Percentiles rank a stretch among this genome's conserved stretches.
These are phyloP conservation scores for Saccharomyces hybrid DNA, from an alignment of 1,139 yeast genomes.

Conservation along the genomic window DNA sequence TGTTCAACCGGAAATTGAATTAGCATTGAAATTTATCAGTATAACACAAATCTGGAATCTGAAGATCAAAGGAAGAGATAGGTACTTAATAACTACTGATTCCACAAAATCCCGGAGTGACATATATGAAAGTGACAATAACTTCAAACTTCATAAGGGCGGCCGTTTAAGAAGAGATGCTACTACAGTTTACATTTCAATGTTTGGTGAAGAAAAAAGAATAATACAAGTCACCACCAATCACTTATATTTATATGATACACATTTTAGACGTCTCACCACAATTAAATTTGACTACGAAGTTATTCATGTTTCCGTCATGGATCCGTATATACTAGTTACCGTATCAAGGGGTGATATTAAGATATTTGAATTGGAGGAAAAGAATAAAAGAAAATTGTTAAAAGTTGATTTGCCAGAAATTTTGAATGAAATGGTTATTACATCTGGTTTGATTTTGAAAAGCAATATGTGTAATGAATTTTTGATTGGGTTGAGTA, in stretches of 20 bases:
- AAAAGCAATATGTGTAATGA: constrained; percentile 36
- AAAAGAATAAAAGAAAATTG: constrained; percentile 32
- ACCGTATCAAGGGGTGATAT: constrained; percentile 58
- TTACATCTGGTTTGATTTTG: constrained; percentile 62
- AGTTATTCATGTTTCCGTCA: constrained; percentile 48
- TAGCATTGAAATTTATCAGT: constrained; percentile 68
- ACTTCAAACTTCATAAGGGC: constrained; percentile 57
- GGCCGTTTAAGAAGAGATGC: constrained; percentile 59
- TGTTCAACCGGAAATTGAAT: constrained; percentile 55
- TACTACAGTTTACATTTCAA: constrained; percentile 60
- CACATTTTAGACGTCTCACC: constrained; percentile 44
- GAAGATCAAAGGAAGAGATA: constrained; percentile 37
- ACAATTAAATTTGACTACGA: constrained; percentile 41
- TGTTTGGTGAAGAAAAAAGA: constrained; percentile 49
- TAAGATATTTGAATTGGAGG: constrained; percentile 37
- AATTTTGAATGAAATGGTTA: constrained; percentile 49
- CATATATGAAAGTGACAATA: constrained; percentile 58
- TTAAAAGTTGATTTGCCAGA: constrained; percentile 40
- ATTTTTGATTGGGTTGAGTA: constrained; percentile 20
- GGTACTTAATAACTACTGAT: constrained; percentile 68
- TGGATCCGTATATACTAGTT: constrained; percentile 50
- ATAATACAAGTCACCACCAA: constrained; percentile 70
- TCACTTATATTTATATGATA: constrained; percentile 57
- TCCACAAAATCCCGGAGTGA: constrained; percentile 57
- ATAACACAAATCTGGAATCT: constrained; percentile 72